Evolutionary conservation across 306 rosid species (phyloP).

Genomic region (Clitoria ternatea): DNA sequence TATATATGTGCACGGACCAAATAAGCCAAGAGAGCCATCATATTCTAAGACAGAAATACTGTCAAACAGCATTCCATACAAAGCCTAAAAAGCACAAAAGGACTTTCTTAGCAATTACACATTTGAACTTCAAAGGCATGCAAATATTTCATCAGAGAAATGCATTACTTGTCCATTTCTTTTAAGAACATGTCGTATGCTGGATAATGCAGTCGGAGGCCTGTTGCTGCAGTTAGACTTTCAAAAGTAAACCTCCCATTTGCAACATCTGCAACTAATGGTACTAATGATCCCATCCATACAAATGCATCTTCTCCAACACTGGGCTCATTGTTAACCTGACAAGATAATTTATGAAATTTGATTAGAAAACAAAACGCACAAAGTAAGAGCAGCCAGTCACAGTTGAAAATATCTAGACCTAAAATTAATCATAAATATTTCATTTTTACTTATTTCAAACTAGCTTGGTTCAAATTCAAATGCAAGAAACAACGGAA

Average conservation of each 20-base stretch:
- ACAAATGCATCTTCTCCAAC: slow-evolving; percentile 93
- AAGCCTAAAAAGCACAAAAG: neutral
- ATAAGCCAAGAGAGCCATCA: neutral
- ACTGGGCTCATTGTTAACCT: slow-evolving; percentile 58
- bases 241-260: slow-evolving; percentile 83
- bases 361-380: neutral
- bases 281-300: slow-evolving; percentile 78
- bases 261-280: slow-evolving; percentile 65
- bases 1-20: neutral
- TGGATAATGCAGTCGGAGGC: slow-evolving; percentile 76
- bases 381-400: neutral
- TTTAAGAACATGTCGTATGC: slow-evolving; percentile 68
- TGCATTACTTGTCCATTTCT: slow-evolving; percentile 65
- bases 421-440: neutral
- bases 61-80: neutral
- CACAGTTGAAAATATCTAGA: neutral
- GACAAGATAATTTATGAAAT: slow-evolving; percentile 11
- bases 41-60: neutral
- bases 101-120: neutral
- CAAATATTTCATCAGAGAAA: neutral
- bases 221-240: slow-evolving; percentile 71
- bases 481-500: neutral
- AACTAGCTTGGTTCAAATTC: neutral
- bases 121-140: slow-evolving; percentile 9
- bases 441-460: neutral